Percentiles rank a stretch among this genome's conserved stretches.
phyloP scores from a whole-genome alignment of 164 flowering plant genomes.

The Chloranthus sessilifolius region DNA sequence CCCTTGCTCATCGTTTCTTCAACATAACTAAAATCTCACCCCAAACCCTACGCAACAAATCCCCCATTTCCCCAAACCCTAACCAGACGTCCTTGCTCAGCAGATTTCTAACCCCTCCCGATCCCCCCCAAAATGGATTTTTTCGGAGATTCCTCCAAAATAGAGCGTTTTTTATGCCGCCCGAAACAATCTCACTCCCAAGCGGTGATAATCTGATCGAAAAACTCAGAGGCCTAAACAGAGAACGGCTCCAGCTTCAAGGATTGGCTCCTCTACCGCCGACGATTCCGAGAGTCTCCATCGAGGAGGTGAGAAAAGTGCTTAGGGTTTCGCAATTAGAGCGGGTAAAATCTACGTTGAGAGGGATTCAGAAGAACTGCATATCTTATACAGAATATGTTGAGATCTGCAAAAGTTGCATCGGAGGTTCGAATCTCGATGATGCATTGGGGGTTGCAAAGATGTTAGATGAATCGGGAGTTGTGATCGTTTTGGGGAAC shows the following conservation, averaged over 20 bases:
- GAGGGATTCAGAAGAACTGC: slow-evolving; percentile 27
- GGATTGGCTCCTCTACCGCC: slow-evolving; percentile 37
- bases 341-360: slow-evolving; percentile 46
- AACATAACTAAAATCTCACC: slow-evolving; percentile 26
- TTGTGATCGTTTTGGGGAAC: slow-evolving; percentile 73
- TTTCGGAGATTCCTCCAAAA: slow-evolving; percentile 48
- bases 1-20: slow-evolving; percentile 39
- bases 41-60: too few species aligned
- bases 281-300: slow-evolving; percentile 27
- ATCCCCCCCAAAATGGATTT: slow-evolving; percentile 25
- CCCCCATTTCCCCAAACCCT: slow-evolving; percentile 27
- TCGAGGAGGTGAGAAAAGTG: slow-evolving; percentile 59
- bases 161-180: slow-evolving; percentile 17
- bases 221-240: slow-evolving; percentile 40
- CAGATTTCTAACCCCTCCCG: slow-evolving; percentile 12
- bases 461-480: slow-evolving; percentile 60
- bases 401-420: slow-evolving; percentile 31
- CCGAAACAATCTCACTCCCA: slow-evolving; percentile 29
- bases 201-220: slow-evolving; percentile 44
- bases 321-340: slow-evolving; percentile 57
- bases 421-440: slow-evolving; percentile 33
- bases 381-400: slow-evolving; percentile 55
- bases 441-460: slow-evolving; percentile 51
- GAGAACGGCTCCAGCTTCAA: slow-evolving; percentile 51
- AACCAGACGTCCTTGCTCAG: slow-evolving; percentile 18